Percentiles rank a stretch among this genome's conserved stretches.
phyloP scores from a whole-genome alignment of 176 grass and related monocot genomes.

The Cenchrus fungigraminus region DNA sequence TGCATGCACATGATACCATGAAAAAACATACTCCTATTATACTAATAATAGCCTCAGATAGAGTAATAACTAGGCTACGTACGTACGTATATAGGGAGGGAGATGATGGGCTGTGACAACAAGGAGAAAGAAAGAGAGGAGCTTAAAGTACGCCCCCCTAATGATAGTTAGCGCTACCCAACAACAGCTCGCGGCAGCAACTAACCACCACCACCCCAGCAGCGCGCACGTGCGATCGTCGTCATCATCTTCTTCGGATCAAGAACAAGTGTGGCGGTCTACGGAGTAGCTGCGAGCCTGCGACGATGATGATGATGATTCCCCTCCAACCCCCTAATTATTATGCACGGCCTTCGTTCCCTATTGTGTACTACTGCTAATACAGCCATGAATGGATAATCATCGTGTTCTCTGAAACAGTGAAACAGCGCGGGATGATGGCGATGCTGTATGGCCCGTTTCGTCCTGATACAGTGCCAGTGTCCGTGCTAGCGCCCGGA shows the following conservation, averaged over 20 bases:
- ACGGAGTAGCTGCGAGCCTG: background rate
- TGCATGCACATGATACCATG: no score
- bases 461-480: no score
- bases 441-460: background rate
- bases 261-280: background rate
- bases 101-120: background rate
- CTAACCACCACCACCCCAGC: background rate
- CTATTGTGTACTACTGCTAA: background rate
- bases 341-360: background rate
- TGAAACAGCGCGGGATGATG: background rate
- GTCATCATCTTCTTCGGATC: conserved; percentile 18
- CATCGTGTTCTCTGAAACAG: conserved; percentile 36
- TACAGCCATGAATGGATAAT: conserved; percentile 38
- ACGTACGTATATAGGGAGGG: background rate
- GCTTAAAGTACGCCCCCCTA: background rate
- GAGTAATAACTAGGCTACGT: background rate
- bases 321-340: conserved; percentile 20
- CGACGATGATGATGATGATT: conserved; percentile 10
- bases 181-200: background rate
- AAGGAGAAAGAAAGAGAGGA: background rate
- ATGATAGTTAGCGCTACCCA: conserved; percentile 26
- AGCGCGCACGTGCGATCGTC: conserved; percentile 37
- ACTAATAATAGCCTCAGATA: background rate
- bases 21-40: no score
- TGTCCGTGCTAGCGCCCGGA: background rate